Conservation (phyloP, 1,284 basidiomycete genomes). For the Gymnopus androsaceus region DNA sequence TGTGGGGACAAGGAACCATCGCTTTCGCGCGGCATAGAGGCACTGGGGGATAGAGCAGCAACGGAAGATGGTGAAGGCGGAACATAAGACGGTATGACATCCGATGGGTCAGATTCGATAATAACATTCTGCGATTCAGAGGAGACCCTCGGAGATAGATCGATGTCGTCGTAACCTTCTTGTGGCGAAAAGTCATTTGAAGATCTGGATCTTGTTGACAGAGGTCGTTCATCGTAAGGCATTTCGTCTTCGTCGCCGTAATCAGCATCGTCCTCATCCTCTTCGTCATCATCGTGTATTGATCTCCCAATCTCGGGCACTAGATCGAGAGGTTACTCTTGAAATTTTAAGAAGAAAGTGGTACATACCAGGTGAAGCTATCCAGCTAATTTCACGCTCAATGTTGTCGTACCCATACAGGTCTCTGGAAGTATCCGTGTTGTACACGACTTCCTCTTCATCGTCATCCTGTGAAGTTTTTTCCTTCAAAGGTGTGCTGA, state of each 20-base stretch:
- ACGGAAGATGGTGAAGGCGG: constrained; percentile 55
- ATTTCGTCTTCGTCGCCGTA: constrained; percentile 37
- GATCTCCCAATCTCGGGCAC: constrained; percentile 62
- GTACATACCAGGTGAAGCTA: constrained; percentile 64
- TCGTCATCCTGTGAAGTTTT: constrained; percentile 57
- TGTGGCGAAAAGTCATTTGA: no score
- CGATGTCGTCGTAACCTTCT: constrained; percentile 43
- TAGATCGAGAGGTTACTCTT: constrained; percentile 20
- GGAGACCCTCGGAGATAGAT: constrained; percentile 53
- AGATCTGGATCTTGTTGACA: constrained; percentile 39
- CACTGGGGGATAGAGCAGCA: constrained; percentile 44
- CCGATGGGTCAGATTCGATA: constrained; percentile 61
- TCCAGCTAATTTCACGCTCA: constrained; percentile 75
- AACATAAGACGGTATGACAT: constrained; percentile 43
- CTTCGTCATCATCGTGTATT: constrained; percentile 60
- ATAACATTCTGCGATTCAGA: constrained; percentile 58
- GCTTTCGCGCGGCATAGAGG: constrained; percentile 39
- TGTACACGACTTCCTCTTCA: constrained; percentile 63
- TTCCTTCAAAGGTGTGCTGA: constrained; percentile 69
- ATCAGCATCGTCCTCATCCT: constrained; percentile 50
- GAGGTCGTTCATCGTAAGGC: constrained; percentile 45
- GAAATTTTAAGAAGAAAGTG: constrained; percentile 18
- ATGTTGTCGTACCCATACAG: constrained; percentile 46
- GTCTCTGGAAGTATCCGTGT: constrained; percentile 46
- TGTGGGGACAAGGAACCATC: constrained; percentile 55